These are phyloP conservation scores for Aspergillus novoparasiticus DNA, from an alignment of 2,329 filamentous ascomycete species.

Conservation along the genomic window DNA sequence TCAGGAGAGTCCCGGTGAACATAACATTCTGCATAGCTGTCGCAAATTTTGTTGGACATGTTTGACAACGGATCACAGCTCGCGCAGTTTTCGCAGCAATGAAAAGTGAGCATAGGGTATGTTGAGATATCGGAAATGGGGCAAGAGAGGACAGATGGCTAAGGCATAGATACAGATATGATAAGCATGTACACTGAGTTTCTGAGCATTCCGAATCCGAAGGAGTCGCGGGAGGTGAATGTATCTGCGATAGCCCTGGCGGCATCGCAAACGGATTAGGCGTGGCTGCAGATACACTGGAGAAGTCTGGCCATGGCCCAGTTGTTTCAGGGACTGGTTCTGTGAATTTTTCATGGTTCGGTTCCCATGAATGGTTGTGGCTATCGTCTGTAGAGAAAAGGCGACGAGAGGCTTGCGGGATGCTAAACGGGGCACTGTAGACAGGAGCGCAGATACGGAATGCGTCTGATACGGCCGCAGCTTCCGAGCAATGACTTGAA, in stretches of 20 bases:
- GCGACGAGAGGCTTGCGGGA: constrained; percentile 20
- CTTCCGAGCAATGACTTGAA: constrained; percentile 19
- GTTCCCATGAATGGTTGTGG: constrained; percentile 28
- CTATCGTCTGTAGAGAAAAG: constrained; percentile 27
- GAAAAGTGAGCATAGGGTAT: constrained; percentile 47
- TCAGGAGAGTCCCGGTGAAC: constrained; percentile 49
- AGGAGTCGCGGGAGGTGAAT: constrained; percentile 26
- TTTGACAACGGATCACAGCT: constrained; percentile 44
- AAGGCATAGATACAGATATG: constrained; percentile 47
- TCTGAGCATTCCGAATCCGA: constrained; percentile 24
- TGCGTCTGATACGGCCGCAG: constrained; percentile 24
- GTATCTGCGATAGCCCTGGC: constrained; percentile 23
- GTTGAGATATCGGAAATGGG: constrained; percentile 45
- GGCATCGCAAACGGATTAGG: constrained; percentile 29
- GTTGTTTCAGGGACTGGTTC: constrained; percentile 32
- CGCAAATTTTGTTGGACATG: constrained; percentile 45
- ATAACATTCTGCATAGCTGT: constrained; percentile 50
- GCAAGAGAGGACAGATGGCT: constrained; percentile 45
- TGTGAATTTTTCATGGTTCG: constrained; percentile 25
- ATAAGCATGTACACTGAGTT: constrained; percentile 42
- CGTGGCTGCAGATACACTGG: constrained; percentile 36
- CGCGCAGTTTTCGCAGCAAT: constrained; percentile 46
- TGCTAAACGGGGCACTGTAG: constrained; percentile 21
- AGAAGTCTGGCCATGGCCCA: constrained; percentile 46
- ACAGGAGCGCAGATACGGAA: constrained; percentile 33